Percentiles rank a stretch among this genome's conserved stretches.
These are phyloP conservation scores for Paecilomyces dactylethromorphus DNA, from an alignment of 2,329 filamentous ascomycete genomes.

Conservation along the genomic window DNA sequence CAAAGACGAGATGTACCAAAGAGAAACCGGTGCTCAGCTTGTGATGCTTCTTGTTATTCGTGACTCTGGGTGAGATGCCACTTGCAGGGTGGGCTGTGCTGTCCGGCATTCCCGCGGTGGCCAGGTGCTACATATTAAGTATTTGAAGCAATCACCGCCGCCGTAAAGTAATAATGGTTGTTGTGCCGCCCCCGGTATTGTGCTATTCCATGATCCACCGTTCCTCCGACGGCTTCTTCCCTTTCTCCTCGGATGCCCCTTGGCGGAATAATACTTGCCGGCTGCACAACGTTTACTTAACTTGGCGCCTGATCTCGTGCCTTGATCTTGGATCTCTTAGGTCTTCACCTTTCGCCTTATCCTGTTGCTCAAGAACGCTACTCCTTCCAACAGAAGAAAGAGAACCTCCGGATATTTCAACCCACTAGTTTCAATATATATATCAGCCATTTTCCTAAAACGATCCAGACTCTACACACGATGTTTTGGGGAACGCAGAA, in stretches of 20 bases:
- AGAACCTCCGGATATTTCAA: slow-evolving; percentile 2
- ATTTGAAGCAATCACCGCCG: neutral
- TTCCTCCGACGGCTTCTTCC: slow-evolving; percentile 7
- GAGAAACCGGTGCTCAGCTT: neutral
- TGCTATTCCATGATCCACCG: slow-evolving; percentile 16
- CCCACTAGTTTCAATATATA: neutral
- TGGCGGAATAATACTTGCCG: neutral
- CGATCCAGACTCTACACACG: slow-evolving; percentile 1
- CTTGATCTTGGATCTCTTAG: neutral
- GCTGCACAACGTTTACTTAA: neutral
- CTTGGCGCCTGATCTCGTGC: neutral
- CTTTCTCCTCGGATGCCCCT: neutral
- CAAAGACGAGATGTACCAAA: neutral
- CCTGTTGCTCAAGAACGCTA: neutral
- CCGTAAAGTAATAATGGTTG: neutral
- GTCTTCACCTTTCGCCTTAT: neutral
- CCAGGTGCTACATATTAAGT: neutral
- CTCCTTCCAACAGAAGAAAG: neutral
- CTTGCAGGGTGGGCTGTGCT: neutral
- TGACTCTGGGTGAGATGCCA: neutral
- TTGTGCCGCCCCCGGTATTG: slow-evolving; percentile 8
- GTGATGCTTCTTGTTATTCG: neutral
- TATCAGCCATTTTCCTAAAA: slow-evolving; percentile 1
- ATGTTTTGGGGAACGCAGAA: slow-evolving; percentile 28
- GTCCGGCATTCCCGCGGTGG: neutral